A percentile compares a stretch with the other conserved stretches of the same genome.
phyloP scores from a whole-genome alignment of 208 protist genomes.

The Leptomonas seymouri region DNA sequence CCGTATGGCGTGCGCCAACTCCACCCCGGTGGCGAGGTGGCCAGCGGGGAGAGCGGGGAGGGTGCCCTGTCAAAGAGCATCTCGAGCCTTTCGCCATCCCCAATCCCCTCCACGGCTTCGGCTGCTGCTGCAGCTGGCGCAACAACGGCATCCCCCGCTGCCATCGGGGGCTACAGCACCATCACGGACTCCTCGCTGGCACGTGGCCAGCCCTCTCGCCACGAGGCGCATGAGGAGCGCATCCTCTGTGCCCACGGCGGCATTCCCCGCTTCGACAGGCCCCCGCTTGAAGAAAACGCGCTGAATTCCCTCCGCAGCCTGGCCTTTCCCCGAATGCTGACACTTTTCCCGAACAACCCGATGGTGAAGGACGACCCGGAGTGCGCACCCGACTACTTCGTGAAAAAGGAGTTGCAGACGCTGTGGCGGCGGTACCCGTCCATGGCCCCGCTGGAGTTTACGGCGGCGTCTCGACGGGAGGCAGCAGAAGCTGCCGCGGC shows the following conservation, averaged over 20 bases:
- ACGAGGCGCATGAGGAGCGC: slow-evolving; percentile 52
- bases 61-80: not conserved
- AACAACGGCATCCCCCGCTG: not conserved
- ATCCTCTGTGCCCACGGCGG: slow-evolving; percentile 85
- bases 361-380: slow-evolving; percentile 44
- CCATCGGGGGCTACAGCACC: slow-evolving; percentile 27
- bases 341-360: slow-evolving; percentile 72
- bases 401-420: slow-evolving; percentile 30
- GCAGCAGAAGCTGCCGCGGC: slow-evolving; percentile 14
- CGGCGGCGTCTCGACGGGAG: slow-evolving; percentile 24
- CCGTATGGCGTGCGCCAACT: not conserved
- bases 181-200: slow-evolving; percentile 25
- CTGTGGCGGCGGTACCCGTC: slow-evolving; percentile 39
- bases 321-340: slow-evolving; percentile 62
- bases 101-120: not conserved
- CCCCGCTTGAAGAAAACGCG: slow-evolving; percentile 50
- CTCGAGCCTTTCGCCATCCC: not conserved
- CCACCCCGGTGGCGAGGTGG: slow-evolving; percentile 21
- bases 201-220: slow-evolving; percentile 29
- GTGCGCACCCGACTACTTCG: slow-evolving; percentile 51
- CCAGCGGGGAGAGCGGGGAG: slow-evolving; percentile 16
- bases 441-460: slow-evolving; percentile 22
- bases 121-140: not conserved
- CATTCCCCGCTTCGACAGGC: slow-evolving; percentile 63
- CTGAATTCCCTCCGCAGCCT: slow-evolving; percentile 50